These are phyloP conservation scores for Mucor velutinosus DNA, from an alignment of 371 early-diverging fungal species.

Conservation along the genomic window DNA sequence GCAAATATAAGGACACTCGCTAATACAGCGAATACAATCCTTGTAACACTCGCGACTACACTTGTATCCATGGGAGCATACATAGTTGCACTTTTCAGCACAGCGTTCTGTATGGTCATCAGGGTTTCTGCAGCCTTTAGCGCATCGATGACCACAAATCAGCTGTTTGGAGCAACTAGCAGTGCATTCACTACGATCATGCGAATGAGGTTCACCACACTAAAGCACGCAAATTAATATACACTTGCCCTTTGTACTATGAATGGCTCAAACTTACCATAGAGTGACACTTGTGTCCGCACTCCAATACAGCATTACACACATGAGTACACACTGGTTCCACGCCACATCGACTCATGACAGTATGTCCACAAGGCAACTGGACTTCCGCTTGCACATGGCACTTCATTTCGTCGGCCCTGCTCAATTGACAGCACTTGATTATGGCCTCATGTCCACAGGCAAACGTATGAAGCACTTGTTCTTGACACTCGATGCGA, in stretches of 20 bases:
- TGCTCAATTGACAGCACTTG: constrained; percentile 11
- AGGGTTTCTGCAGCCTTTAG: constrained; percentile 47
- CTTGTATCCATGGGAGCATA: constrained; percentile 46
- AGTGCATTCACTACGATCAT: constrained; percentile 34
- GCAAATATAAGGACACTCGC: constrained; percentile 45
- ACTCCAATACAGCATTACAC: constrained; percentile 9
- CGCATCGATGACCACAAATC: constrained; percentile 55
- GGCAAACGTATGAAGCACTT: neutral
- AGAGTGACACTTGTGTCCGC: constrained; percentile 21
- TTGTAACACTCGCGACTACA: constrained; percentile 45
- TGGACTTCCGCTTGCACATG: constrained; percentile 2
- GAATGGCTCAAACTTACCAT: constrained; percentile 10
- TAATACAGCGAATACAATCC: constrained; percentile 34
- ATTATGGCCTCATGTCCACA: constrained; percentile 8
- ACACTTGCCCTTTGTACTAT: neutral
- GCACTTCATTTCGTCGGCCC: neutral
- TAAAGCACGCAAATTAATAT: neutral
- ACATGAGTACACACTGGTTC: constrained; percentile 10
- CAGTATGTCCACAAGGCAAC: constrained; percentile 35
- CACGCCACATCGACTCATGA: constrained; percentile 4
- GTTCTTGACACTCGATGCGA: neutral
- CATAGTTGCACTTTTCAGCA: constrained; percentile 35
- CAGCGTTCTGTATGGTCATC: constrained; percentile 51
- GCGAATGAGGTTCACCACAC: constrained; percentile 41
- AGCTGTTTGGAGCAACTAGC: constrained; percentile 43